phyloP scores from a whole-genome alignment of 345 rosid genomes.

The Trapa incisa region DNA sequence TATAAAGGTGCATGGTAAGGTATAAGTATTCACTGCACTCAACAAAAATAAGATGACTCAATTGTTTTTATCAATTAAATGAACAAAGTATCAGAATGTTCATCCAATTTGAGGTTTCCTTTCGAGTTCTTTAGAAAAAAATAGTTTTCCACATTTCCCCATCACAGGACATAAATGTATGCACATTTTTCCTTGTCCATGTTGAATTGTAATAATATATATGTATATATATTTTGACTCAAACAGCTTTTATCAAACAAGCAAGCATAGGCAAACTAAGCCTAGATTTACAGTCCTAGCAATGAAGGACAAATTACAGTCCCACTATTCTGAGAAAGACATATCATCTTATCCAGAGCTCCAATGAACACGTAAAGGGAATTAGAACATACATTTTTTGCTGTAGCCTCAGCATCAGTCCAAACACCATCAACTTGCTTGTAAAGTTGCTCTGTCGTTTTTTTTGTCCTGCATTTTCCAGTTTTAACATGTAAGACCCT shows the following conservation, averaged over 20 bases:
- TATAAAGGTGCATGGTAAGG: not conserved
- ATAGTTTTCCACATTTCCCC: too few relatives aligned
- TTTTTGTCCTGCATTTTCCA: conserved; percentile 82
- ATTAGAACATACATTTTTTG: conserved; percentile 50
- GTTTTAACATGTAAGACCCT: conserved; percentile 50
- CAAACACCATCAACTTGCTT: conserved; percentile 75
- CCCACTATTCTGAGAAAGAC: not conserved
- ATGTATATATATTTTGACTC: not conserved
- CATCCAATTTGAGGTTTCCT: not conserved
- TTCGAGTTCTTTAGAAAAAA: not conserved
- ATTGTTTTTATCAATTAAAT: not conserved
- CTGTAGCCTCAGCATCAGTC: conserved; percentile 86
- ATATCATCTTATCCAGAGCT: not conserved
- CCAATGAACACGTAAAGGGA: not conserved
- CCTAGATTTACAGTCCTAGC: not conserved
- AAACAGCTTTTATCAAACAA: not conserved
- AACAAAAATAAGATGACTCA: not conserved
- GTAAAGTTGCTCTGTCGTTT: conserved; percentile 80
- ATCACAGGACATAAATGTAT: not conserved
- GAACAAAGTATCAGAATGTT: not conserved
- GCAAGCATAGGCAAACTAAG: not conserved
- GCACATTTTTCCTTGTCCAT: not conserved
- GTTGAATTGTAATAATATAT: not conserved
- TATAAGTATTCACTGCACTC: not conserved
- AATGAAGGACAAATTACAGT: not conserved